Evolutionary conservation across 257 asterid genomes (phyloP).

Genomic region (Solanum microdontum): DNA sequence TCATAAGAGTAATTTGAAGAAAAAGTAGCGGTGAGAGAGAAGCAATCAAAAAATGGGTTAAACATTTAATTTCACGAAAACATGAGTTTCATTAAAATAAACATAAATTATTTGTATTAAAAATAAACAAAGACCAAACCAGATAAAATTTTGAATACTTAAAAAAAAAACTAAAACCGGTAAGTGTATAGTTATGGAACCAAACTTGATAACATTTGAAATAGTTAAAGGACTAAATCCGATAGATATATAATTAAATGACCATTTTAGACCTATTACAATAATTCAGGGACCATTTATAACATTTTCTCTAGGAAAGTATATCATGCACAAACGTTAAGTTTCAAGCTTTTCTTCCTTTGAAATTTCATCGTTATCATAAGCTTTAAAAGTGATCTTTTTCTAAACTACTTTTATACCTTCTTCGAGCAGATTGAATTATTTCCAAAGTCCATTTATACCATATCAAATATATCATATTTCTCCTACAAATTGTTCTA

Average conservation of each 20-base stretch:
- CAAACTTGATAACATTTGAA: too few relatives aligned
- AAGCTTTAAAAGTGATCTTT: too few relatives aligned
- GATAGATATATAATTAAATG: background rate
- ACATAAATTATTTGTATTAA: background rate
- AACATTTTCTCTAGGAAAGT: background rate
- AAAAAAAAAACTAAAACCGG: background rate
- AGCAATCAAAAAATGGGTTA: background rate
- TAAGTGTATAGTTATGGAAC: background rate
- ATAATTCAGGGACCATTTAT: background rate
- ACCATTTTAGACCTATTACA: background rate
- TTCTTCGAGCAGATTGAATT: too few relatives aligned
- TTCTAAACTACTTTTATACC: too few relatives aligned
- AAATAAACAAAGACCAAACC: background rate
- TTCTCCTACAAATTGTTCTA: too few relatives aligned
- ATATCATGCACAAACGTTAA: background rate
- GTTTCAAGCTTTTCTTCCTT: too few relatives aligned
- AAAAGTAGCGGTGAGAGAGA: background rate
- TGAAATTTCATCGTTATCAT: too few relatives aligned
- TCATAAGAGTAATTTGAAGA: background rate
- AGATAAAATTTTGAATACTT: background rate
- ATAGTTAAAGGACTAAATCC: too few relatives aligned
- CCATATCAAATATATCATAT: too few relatives aligned
- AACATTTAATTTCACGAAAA: too few relatives aligned
- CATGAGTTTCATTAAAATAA: background rate
- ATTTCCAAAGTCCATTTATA: too few relatives aligned